Evolutionary conservation across 1,284 basidiomycete genomes (phyloP), one percentile per base, ranked within the genome.

Genomic region (Agroathelia rolfsii): DNA sequence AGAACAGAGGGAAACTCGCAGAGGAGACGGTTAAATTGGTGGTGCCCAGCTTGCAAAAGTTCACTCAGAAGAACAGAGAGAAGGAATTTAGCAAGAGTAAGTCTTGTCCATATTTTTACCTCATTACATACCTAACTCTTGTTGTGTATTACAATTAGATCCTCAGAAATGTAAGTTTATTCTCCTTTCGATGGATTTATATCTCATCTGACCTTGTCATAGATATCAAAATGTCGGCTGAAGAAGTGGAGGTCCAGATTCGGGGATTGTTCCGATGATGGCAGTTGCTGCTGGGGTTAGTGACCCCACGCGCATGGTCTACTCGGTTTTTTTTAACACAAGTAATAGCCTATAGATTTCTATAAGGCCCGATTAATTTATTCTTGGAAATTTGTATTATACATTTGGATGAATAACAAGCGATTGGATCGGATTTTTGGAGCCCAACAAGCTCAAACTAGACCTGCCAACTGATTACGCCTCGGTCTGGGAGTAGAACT

Each of bases 71-170:
- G 49, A 73, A 80, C 43, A 62, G 64, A 25, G 81, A 81, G 32
- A 84, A 80, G 51, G 82, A 85, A 42, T 84, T 85, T 45, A 84
- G 81, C 52, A 84, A 82, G 59, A 83, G 84, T 85, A 41, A 48
- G 77, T 66, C n/a, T n/a, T n/a, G n/a, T n/a, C 13, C 17, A 33
- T 39, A 30, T 31, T 35, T 5, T 34, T 11, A 3, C 5, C 9
- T 6, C 3, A n/a, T 15, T 35, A 5, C 32, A 10, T 16, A 3
- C 8, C 34, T 37, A n/a, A 32, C 24, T 3, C 6, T 28, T 4
- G 10, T 32, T 32, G 11, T 10, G 0, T 3, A 8, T 30, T 25
- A 27, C 25, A 3, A 11, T 24, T 34, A 86, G 83, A 85, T 55
- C 81, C 83, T 10, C 72, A 78, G 52, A 87, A 87, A 52, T 86